Evolutionary conservation across 2,329 filamentous ascomycete genomes (phyloP), one percentile per base, ranked within the genome.

Genomic region (Hypoxylon sp.): DNA sequence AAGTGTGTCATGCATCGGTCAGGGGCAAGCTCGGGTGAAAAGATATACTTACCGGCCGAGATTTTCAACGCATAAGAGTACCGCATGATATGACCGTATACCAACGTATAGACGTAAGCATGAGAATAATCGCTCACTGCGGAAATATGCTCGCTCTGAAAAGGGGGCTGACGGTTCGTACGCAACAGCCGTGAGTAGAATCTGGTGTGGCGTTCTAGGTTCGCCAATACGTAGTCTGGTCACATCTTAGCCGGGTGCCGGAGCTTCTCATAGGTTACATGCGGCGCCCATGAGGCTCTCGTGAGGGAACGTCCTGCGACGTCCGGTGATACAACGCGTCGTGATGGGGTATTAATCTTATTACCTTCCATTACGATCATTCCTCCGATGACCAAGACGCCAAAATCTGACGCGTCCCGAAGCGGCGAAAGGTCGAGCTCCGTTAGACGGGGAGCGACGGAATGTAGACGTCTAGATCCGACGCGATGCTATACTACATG

Each of bases 181-280:
- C 8, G 17, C 20, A 55, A 37, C 42, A 48, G 42, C 33, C 31
- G 51, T 56, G 50, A 56, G 46, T 30, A 58, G 14, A 50, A 60
- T 22, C 33, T 27, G 25, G 30, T 22, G 25, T 64, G 51, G 63
- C 57, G 48, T 55, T 33, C 11, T 49, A 27, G 11, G 35, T 58
- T 65, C 56, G 64, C 72, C 70, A 75, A 71, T 72, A 59, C 65
- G 33, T 53, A 62, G 64, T 50, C 49, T 59, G 14, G 64, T 75
- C 72, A 74, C 70, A 61, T 56, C 20, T 54, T 20, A 25, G 58
- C 17, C 25, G 17, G 49, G 58, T 70, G 70, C 66, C 59, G 42
- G 27, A 62, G 31, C 58, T 49, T 66, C 57, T 72, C 33, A 64
- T 70, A 72, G 69, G 48, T 57, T 61, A 42, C 53, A 48, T 48